Percentiles rank a stretch among this genome's conserved stretches.
These are phyloP conservation scores for Orobanche coerulescens DNA, from an alignment of 257 asterid genomes.

Conservation along the genomic window DNA sequence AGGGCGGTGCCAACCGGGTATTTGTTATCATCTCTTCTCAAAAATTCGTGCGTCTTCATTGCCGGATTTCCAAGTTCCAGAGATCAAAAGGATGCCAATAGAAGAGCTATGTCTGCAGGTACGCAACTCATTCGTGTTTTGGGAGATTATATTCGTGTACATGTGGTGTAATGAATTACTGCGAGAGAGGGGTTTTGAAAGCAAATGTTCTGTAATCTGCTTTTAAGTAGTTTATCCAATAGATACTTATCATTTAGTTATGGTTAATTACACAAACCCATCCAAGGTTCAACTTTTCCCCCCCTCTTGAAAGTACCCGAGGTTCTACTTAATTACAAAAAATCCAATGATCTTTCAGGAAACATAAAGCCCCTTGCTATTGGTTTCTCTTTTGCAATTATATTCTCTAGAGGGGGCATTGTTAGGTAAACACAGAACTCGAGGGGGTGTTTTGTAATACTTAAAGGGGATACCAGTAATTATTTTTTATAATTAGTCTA, in stretches of 20 bases:
- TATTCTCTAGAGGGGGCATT: no score
- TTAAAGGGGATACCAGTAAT: no score
- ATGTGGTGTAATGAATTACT: no score
- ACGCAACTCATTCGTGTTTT: constrained; percentile 6
- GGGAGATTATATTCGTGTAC: no score
- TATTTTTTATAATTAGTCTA: neutral
- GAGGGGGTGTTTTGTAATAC: neutral
- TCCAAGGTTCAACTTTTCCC: no score
- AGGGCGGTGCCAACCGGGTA: constrained; percentile 91
- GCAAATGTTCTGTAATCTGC: neutral
- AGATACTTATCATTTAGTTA: no score
- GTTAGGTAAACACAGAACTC: neutral
- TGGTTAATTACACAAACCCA: no score
- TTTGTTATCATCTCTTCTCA: constrained; percentile 88
- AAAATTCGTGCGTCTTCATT: constrained; percentile 60
- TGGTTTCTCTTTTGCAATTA: no score
- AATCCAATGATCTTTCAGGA: no score
- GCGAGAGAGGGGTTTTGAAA: neutral
- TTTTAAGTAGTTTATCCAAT: neutral
- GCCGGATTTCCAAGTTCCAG: constrained; percentile 91
- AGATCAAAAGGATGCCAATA: constrained; percentile 85
- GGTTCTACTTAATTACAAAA: no score
- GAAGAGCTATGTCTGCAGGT: constrained; percentile 96
- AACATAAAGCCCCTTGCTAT: no score
- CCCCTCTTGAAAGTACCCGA: no score